Percentiles rank a stretch among this genome's conserved stretches.
Evolutionary conservation across 495 filamentous ascomycete genomes (phyloP).

Genomic region (Penicillium roqueforti): DNA sequence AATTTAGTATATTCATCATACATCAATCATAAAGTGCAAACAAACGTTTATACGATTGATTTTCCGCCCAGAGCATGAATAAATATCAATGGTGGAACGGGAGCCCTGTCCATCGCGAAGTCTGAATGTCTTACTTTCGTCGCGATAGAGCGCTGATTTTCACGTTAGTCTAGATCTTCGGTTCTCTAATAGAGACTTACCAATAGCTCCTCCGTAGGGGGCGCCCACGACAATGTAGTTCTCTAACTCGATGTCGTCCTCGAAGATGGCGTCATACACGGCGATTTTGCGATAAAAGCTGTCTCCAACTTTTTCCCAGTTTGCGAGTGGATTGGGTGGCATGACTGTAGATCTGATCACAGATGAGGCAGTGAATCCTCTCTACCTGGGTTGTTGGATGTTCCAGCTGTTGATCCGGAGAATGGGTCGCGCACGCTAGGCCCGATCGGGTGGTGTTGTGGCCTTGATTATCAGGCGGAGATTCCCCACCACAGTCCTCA

Average conservation of each 20-base stretch:
- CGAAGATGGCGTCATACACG: constrained; percentile 88
- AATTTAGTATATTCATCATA: constrained; percentile 1
- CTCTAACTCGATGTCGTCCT: constrained; percentile 87
- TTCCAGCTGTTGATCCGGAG: constrained; percentile 18
- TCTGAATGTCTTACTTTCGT: constrained; percentile 77
- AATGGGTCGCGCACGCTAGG: constrained; percentile 16
- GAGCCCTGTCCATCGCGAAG: constrained; percentile 65
- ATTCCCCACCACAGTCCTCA: constrained; percentile 2
- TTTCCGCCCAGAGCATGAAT: constrained; percentile 84
- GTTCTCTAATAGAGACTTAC: constrained; percentile 44
- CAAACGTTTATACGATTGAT: constrained; percentile 66
- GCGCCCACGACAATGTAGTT: constrained; percentile 91
- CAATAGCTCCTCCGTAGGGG: constrained; percentile 90
- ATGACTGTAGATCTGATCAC: constrained; percentile 22
- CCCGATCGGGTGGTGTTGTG: constrained; percentile 6
- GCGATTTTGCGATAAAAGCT: constrained; percentile 91
- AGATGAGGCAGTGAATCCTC: constrained; percentile 9
- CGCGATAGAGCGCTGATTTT: constrained; percentile 72
- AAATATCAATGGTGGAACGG: constrained; percentile 88
- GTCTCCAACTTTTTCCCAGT: constrained; percentile 90
- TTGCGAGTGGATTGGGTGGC: constrained; percentile 67
- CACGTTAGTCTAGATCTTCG: constrained; percentile 2
- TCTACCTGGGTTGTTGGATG: background rate
- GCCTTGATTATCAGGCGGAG: constrained; percentile 7
- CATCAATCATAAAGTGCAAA: background rate